Base-by-base conservation (phyloP, 257 asterid genomes). In the Craterostigma plantagineum region DNA sequence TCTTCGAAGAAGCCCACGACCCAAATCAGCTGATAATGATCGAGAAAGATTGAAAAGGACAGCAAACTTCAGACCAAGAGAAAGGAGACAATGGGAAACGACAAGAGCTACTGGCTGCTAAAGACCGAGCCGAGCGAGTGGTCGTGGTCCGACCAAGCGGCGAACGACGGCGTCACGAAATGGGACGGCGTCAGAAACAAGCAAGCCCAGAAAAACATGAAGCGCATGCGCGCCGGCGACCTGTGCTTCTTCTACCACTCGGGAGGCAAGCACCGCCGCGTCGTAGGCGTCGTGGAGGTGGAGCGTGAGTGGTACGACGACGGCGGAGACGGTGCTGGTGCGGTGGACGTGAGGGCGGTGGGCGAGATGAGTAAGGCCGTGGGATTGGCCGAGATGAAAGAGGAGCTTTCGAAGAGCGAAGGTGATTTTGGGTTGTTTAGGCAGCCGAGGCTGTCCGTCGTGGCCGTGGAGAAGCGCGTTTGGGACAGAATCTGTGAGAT, bases 101-200 rank as follows among this genome's bases (percentile, higher is more conserved):
- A 58, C 12, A 53, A 4, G 0, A 61, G 45, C 13, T 60, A 71
- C 65, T 86, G 95, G 97, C 67, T 86, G 14, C 71, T 86, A 56
- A 86, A 86, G 70, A 78, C 97, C 1, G 97, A 86, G 71, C 80
- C 97, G 18, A 68, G 85, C 9, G 93, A 81, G 66, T 86, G 97
- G 97, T 81, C 97, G 9, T 81, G 97, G 97, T 84, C 69, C 8
- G 97, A 86, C 44, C 97, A 86, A 65, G 68, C 78, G 0, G 81
- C 91, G 16, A 86, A 86, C 66, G 71, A 63, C 7, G 97, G 92
- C 16, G 0, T 63, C 27, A 81, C 93, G 4, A 71, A 86, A 5
- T 86, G 97, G 97, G 97, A 86, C 68, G 97, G 97, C 2, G 97
- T 86, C 14, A 86, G 75, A 67, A 86, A 86, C 75, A 76, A 79